Percentiles rank a stretch among this genome's conserved stretches.
Evolutionary conservation across 2,329 filamentous ascomycete genomes (phyloP).

Genomic region (Colletotrichum karsti): DNA sequence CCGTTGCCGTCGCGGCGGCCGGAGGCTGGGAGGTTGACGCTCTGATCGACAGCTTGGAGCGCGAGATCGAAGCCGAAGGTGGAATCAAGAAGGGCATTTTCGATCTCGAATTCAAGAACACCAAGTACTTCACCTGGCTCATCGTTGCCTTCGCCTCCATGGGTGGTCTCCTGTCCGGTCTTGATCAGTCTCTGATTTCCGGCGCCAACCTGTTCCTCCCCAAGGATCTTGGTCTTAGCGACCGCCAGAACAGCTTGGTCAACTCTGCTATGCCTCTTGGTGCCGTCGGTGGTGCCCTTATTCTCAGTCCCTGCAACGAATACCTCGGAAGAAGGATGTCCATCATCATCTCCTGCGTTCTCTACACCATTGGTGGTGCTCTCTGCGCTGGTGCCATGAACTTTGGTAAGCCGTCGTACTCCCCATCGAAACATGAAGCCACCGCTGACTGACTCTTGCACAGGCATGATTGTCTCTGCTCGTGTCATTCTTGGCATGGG

Average conservation of each 20-base stretch:
- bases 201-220: constrained; percentile 76
- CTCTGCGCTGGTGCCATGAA: constrained; percentile 74
- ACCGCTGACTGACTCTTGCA: constrained; percentile 31
- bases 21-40: constrained; percentile 46
- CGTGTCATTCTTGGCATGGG: constrained; percentile 76
- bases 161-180: constrained; percentile 76
- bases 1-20: constrained; percentile 45
- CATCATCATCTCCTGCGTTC: constrained; percentile 73
- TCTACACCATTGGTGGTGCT: constrained; percentile 76
- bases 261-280: constrained; percentile 78
- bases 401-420: constrained; percentile 55
- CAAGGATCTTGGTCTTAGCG: constrained; percentile 60
- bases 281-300: constrained; percentile 74
- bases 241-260: constrained; percentile 69
- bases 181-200: constrained; percentile 78
- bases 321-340: constrained; percentile 72
- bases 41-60: constrained; percentile 51
- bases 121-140: constrained; percentile 71
- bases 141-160: constrained; percentile 78
- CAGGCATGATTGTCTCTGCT: constrained; percentile 71
- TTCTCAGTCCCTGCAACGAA: constrained; percentile 74
- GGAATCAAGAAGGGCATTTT: constrained; percentile 50
- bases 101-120: constrained; percentile 67
- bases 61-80: constrained; percentile 40
- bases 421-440: no score